Base-by-base conservation (phyloP, 257 asterid species). In the Salvia hispanica region DNA sequence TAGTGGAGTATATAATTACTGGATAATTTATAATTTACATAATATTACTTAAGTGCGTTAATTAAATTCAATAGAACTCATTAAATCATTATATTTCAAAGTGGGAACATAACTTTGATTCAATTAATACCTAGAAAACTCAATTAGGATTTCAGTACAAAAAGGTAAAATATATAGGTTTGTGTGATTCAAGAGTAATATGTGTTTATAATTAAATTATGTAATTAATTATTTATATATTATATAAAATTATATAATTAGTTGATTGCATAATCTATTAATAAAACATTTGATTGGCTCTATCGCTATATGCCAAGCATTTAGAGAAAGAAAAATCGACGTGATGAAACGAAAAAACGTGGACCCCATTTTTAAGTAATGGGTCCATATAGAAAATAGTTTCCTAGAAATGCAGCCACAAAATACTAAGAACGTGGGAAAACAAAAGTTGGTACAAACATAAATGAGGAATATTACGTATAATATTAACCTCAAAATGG, bases 331-430 rank as follows among this genome's bases (percentile, higher is more conserved):
- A 58, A 18, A 31, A 6, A 2, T 50, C 67, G 48, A 58, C 74
- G 66, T 69, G 60, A 15, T 58, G 62, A 9, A 25, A 43, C 6
- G 66, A 51, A 44, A 47, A n/a, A 25, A 68, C 13, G 72, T 55
- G 64, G 72, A 3, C 9, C 56, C 70, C 60, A 48, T 48, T 39
- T 4, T 0, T 9, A 16, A 60, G 4, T 40, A 39, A 40, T 60
- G 36, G 51, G 51, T 16, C 66, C 65, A 60, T 39, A 40, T 60
- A 1, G 4, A 9, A 8, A 39, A 37, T 9, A 1, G 9, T 16
- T 59, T 59, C 46, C 50, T 39, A 59, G 12, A 15, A 59, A 59
- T 59, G 50, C 9, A 39, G 50, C 50, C 50, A 59, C 65, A 15
- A 9, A 59, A 15, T 59, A 59, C 48, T 3, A 36, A 37, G 47